Evolutionary conservation across 768 basidiomycete genomes (phyloP), one percentile per base, ranked within the genome.

Genomic region (Crucibulum laeve): DNA sequence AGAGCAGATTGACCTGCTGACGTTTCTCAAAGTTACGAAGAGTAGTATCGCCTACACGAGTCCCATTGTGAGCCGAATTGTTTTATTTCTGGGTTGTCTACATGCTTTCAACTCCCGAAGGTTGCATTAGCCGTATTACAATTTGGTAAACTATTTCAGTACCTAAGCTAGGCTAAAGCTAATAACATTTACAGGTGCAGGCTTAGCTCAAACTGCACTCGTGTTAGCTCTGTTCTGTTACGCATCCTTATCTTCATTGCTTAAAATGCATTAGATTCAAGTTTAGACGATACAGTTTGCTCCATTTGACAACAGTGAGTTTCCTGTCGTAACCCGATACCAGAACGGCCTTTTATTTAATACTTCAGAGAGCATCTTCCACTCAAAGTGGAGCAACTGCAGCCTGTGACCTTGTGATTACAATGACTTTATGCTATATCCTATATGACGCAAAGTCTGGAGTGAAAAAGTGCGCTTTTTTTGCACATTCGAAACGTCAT

Each of bases 351-450:
- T 38, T 19, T 14, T 38, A 10, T 5, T 17, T 13, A 22, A 38
- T 19, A 13, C 13, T 38, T 38, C 36, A 38, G 36, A 38, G 11
- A 14, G 36, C 19, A 13, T 17, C 46, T 7, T 47, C 40, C 5
- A 47, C 46, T 6, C 46, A 47, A 42, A 35, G 40, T 26, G 46
- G 41, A 5, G 40, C 46, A 10, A 43, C 46, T 5, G 40, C 46
- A 2, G 46, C 46, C 24, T 47, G 46, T 14, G 46, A 47, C n/a
- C 33, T 47, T 22, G 40, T 42, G 4, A 44, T 44, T n/a, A 44
- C 42, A 4, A 23, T 11, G 5, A 19, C 32, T 14, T 37, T 48
- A 2, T 48, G 46, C 21, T 40, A 42, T 25, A 42, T 48, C 18
- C 43, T 48, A 17, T 32, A 48, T 25, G 43, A 39, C 28, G 47